phyloP scores from a whole-genome alignment of 2,329 filamentous ascomycete genomes.

The Plenodomus biglobosus region DNA sequence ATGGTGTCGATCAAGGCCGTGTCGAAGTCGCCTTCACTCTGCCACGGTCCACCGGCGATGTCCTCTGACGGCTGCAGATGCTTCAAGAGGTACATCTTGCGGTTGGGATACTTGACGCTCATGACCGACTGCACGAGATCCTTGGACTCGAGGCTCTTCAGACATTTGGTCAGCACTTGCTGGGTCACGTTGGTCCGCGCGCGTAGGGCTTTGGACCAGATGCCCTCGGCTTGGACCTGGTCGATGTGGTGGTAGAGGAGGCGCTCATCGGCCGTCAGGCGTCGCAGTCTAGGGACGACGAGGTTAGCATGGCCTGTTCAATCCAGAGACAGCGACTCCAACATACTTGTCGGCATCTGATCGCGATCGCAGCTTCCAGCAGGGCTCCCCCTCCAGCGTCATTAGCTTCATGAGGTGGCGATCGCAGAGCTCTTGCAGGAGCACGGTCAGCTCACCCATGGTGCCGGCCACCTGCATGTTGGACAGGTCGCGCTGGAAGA shows the following conservation, averaged over 20 bases:
- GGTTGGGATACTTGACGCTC: conserved; percentile 84
- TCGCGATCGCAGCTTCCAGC: conserved; percentile 42
- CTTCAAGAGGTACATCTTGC: conserved; percentile 95
- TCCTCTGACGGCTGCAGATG: conserved; percentile 83
- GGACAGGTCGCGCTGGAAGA: conserved; percentile 45
- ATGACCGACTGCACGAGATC: conserved; percentile 86
- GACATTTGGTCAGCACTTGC: conserved; percentile 73
- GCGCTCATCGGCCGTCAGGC: conserved; percentile 67
- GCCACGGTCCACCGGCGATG: conserved; percentile 92
- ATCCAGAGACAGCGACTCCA: neutral
- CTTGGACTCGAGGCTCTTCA: conserved; percentile 82
- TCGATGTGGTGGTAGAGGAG: conserved; percentile 90
- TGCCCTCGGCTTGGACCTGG: conserved; percentile 77
- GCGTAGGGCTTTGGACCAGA: conserved; percentile 88
- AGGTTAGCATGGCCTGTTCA: conserved; percentile 9
- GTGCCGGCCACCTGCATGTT: conserved; percentile 42
- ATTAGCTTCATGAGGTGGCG: conserved; percentile 43
- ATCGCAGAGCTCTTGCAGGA: conserved; percentile 40
- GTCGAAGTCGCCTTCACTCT: conserved; percentile 87
- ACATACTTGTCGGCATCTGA: conserved; percentile 44
- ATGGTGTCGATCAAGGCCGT: conserved; percentile 82
- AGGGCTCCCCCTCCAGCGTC: conserved; percentile 39
- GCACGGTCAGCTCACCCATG: conserved; percentile 33
- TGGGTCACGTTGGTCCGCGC: conserved; percentile 80
- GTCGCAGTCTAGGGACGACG: conserved; percentile 37